Base-by-base conservation (phyloP, 2,329 filamentous ascomycete species). In the Calcarisporium arbuscula region DNA sequence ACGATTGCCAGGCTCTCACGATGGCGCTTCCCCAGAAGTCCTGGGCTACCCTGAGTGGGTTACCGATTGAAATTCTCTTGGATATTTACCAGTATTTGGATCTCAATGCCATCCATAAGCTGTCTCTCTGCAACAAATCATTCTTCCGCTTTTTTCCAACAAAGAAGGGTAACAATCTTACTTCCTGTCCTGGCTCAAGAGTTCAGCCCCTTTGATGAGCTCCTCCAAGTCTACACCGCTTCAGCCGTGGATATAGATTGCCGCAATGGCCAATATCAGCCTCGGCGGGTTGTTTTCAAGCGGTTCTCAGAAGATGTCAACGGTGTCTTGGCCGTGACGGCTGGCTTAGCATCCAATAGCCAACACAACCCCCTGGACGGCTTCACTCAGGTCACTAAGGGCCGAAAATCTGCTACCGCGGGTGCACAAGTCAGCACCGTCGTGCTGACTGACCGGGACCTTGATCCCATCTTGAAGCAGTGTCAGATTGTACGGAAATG, bases 61-160 rank as follows among this genome's bases (percentile, higher is more conserved):
- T 67, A 30, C 69, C 71, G 0, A 52, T 61, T 4, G 72, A 76
- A 45, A 59, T 71, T 14, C 47, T 71, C 4, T 49, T 73, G 9
- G 62, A 69, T 15, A 64, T 74, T 17, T 68, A 68, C 44, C 60
- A 62, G 19, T 43, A 62, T 14, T 52, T 74, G 32, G 60, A 68
- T 35, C 39, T 70, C 2, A 44, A 52, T 3, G 62, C 61, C 17
- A 55, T 67, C 22, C 61, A 58, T 33, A 54, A 54, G 20, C 53
- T 68, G 20, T 62, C 53, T n/a, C 44, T 51, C 11, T 47, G 53
- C 4, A 66, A 58, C 42, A 58, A 53, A n/a, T 19, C 51, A 50
- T 2, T 56, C 72, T 12, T 50, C 57, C 12, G 41, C 50, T 4
- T 56, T 74, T n/a, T 66, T 70, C 33, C 46, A 51, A 8, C 47